Conservation (phyloP, 2,329 filamentous ascomycete species). For the Dothistroma septosporum region DNA sequence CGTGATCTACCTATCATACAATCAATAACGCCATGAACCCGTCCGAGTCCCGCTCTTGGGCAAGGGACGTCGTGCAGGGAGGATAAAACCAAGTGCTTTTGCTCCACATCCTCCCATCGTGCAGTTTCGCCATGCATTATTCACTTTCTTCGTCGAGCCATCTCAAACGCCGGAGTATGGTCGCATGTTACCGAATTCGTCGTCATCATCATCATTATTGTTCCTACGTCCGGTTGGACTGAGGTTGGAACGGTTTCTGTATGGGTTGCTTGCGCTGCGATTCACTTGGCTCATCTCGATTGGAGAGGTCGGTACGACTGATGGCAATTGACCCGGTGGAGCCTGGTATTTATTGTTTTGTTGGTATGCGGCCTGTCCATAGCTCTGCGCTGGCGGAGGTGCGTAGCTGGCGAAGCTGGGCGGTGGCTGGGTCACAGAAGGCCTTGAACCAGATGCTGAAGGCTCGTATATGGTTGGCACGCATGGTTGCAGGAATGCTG, state of each 20-base stretch:
- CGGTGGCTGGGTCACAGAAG: not conserved
- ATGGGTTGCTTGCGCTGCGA: constrained; percentile 26
- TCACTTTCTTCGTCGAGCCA: not conserved
- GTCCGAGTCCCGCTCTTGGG: not conserved
- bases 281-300: constrained; percentile 25
- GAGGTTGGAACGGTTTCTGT: constrained; percentile 10
- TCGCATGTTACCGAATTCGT: constrained; percentile 17
- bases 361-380: constrained; percentile 10
- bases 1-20: not conserved
- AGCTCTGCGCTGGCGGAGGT: constrained; percentile 9
- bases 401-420: constrained; percentile 2
- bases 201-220: constrained; percentile 21
- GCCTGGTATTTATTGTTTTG: constrained; percentile 14
- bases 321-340: constrained; percentile 12
- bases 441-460: not conserved
- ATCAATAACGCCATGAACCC: not conserved
- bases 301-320: constrained; percentile 5
- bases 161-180: constrained; percentile 23
- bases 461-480: constrained; percentile 33
- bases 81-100: constrained; percentile 1
- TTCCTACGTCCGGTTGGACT: constrained; percentile 8
- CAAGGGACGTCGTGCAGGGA: not conserved
- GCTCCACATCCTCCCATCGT: not conserved
- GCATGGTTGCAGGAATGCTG: constrained; percentile 11
- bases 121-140: not conserved